phyloP scores from a whole-genome alignment of 169 alveolate species.

The Theileria orientalis region DNA sequence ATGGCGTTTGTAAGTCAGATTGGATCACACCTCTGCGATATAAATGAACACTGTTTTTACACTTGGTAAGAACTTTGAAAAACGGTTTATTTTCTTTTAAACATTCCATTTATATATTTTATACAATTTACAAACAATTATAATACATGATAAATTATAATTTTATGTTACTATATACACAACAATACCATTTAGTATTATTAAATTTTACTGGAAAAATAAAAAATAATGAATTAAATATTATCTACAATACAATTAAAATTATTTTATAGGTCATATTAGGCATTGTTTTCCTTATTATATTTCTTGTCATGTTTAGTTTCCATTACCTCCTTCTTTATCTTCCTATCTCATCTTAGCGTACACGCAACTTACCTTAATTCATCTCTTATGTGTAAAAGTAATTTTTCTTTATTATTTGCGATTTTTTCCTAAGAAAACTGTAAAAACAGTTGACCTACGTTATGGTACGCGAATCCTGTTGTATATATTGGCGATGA shows the following conservation, averaged over 20 bases:
- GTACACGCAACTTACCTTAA: conserved; percentile 14
- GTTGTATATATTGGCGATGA: conserved; percentile 69
- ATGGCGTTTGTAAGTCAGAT: conserved; percentile 22
- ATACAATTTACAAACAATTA: not conserved
- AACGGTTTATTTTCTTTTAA: not conserved
- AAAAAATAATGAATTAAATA: no score
- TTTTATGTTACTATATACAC: not conserved
- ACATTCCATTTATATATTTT: not conserved
- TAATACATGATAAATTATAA: not conserved
- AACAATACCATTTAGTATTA: not conserved
- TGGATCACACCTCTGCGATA: conserved; percentile 21
- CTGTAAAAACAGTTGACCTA: not conserved
- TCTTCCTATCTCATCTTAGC: conserved; percentile 14
- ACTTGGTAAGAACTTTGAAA: not conserved
- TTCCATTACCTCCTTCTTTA: conserved; percentile 35
- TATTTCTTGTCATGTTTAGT: not conserved
- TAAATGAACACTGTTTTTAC: not conserved
- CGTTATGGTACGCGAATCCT: conserved; percentile 63
- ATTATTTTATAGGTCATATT: no score
- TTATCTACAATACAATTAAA: not conserved
- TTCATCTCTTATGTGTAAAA: conserved; percentile 48
- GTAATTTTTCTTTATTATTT: conserved; percentile 36
- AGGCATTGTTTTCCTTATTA: not conserved
- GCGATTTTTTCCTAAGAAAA: conserved; percentile 58
- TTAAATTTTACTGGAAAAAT: no score